A percentile compares a stretch with the other conserved stretches of the same genome.
Evolutionary conservation across 768 basidiomycete species (phyloP).

Genomic region (Russula foetens): DNA sequence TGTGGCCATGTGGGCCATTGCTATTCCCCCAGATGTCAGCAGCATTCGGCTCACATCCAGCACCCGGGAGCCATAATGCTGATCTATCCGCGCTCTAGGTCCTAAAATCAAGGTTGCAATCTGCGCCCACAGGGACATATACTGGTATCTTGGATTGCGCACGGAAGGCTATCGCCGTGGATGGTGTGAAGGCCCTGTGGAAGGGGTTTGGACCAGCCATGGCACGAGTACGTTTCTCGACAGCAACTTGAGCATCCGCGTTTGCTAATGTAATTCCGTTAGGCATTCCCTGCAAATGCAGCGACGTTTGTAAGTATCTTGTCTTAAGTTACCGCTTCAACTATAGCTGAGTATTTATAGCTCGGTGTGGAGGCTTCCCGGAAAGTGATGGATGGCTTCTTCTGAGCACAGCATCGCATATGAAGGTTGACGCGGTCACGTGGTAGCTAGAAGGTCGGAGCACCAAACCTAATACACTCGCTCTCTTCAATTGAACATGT

Average conservation of each 20-base stretch:
- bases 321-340: not conserved
- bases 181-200: slow-evolving; percentile 86
- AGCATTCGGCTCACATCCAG: not conserved
- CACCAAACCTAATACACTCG: not conserved
- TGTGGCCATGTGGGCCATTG: slow-evolving; percentile 96
- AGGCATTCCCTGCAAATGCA: slow-evolving; percentile 97
- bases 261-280: not conserved
- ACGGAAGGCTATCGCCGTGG: slow-evolving; percentile 82
- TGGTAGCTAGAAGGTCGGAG: not conserved
- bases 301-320: slow-evolving; percentile 71
- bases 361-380: slow-evolving; percentile 89
- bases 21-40: slow-evolving; percentile 92
- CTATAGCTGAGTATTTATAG: slow-evolving; percentile 32
- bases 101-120: slow-evolving; percentile 91
- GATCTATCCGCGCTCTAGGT: slow-evolving; percentile 44
- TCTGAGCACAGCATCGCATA: slow-evolving; percentile 26
- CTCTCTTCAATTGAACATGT: not conserved
- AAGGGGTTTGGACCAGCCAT: slow-evolving; percentile 98
- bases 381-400: slow-evolving; percentile 68
- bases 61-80: not conserved
- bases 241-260: not conserved
- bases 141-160: slow-evolving; percentile 89
- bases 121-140: slow-evolving; percentile 97
- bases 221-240: slow-evolving; percentile 57
- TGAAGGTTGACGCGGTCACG: slow-evolving; percentile 4